These are phyloP conservation scores for Blastomyces percursus DNA, from an alignment of 2,329 filamentous ascomycete genomes.

Conservation along the genomic window DNA sequence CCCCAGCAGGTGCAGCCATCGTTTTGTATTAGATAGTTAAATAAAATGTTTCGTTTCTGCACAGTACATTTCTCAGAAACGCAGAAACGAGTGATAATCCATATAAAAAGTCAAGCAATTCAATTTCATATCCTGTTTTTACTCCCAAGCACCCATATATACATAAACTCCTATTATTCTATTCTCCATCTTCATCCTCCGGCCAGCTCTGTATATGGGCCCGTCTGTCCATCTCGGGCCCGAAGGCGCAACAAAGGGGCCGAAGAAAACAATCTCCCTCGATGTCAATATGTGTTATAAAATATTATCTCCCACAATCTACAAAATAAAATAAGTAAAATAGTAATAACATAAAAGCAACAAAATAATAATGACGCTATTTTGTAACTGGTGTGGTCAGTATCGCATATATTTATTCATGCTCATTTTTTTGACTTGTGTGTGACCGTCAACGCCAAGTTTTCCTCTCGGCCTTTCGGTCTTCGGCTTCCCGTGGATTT, in stretches of 20 bases:
- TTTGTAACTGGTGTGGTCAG: no score
- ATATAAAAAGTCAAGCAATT: not conserved
- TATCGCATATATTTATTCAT: no score
- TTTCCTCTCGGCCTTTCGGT: no score
- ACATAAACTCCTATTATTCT: not conserved
- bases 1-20: not conserved
- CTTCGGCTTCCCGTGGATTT: no score
- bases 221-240: not conserved
- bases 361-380: no score
- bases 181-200: not conserved
- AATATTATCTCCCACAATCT: not conserved
- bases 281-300: not conserved
- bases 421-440: no score
- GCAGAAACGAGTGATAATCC: not conserved
- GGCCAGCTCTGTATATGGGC: not conserved
- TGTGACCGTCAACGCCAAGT: no score
- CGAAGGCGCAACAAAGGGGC: not conserved
- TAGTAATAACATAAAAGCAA: not conserved
- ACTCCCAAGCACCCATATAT: not conserved
- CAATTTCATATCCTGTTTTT: not conserved
- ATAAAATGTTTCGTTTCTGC: no score
- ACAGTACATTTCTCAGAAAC: not conserved
- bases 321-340: not conserved
- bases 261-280: not conserved
- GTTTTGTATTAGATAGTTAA: no score